Evolutionary conservation across 805 yeast species (phyloP), one percentile per base, ranked within the genome.

Genomic region (Pichia sporocuriosa): DNA sequence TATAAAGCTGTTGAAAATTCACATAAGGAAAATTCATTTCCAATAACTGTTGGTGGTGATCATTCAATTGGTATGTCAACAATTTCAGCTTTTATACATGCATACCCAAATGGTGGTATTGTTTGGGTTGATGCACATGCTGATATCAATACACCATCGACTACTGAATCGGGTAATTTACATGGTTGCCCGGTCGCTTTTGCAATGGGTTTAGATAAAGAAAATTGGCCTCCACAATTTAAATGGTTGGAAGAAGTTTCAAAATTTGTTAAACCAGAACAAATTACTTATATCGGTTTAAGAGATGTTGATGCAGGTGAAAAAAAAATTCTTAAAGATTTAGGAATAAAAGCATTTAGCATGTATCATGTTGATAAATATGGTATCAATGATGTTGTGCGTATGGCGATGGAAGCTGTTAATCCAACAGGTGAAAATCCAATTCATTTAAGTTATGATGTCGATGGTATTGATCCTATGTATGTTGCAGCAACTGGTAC

Each of bases 111-210:
- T 52, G 87, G 95, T 22, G 88, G 95, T 55, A 70, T 90, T 30
- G 60, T 90, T 48, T 90, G 98, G 98, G 82, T 90, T 53, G 98
- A 90, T 65, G 98, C 98, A 0, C 98, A 90, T 62, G 96, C 97
- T 16, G 98, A 90, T 62, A 82, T 93, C 59, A 93, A 93, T 69
- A 83, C 97, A 1, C 85, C 96, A 10, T 69, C 70, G 27, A 77
- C 87, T 8, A 80, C 97, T 2, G 82, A 74, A 23, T 78, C 90
- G 7, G 97, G 97, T 32, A 93, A 90, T 62, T 70, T 90, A 53
- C 98, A 90, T 62, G 98, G 98, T 6, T 89, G 97, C 61, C 98
- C 98, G 2, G 87, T 90, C 27, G 77, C 96, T 3, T 93, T 93
- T 59, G 68, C 90, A 43, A 69, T 88, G 75, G 97, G 97, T 2